Evolutionary conservation across 345 rosid genomes (phyloP).

Genomic region (Stellera chamaejasme): DNA sequence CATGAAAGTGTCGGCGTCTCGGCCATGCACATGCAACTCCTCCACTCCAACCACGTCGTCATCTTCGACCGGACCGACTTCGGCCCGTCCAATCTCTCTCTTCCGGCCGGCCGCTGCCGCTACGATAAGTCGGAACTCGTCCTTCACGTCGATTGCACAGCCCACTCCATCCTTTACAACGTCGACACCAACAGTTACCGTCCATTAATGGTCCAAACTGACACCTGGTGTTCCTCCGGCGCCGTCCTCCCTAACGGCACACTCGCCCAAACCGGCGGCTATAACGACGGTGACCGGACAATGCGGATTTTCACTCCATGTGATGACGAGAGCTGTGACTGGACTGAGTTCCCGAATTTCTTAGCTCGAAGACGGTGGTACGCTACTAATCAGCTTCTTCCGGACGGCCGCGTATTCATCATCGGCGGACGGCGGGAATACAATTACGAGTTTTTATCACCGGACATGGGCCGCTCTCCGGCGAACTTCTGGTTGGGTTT

Average conservation of each 20-base stretch:
- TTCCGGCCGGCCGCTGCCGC: slow-evolving; percentile 41
- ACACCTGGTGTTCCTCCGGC: slow-evolving; percentile 93
- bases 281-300: slow-evolving; percentile 51
- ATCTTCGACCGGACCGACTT: slow-evolving; percentile 79
- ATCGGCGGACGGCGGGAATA: slow-evolving; percentile 72
- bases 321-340: slow-evolving; percentile 34
- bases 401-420: slow-evolving; percentile 62
- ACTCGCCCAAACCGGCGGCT: slow-evolving; percentile 77
- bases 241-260: slow-evolving; percentile 56
- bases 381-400: slow-evolving; percentile 58
- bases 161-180: slow-evolving; percentile 77
- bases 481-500: slow-evolving; percentile 26
- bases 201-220: slow-evolving; percentile 55
- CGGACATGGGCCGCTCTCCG: background rate
- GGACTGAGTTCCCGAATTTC: slow-evolving; percentile 52
- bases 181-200: slow-evolving; percentile 38
- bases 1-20: slow-evolving; percentile 66
- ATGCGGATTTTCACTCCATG: slow-evolving; percentile 55
- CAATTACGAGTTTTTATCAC: slow-evolving; percentile 62
- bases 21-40: slow-evolving; percentile 93
- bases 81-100: slow-evolving; percentile 64
- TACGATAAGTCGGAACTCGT: slow-evolving; percentile 28
- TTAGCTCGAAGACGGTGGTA: slow-evolving; percentile 70
- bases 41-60: slow-evolving; percentile 61
- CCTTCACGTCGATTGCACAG: slow-evolving; percentile 57